Evolutionary conservation across 257 asterid species (phyloP).

Genomic region (Linaria vulgaris): DNA sequence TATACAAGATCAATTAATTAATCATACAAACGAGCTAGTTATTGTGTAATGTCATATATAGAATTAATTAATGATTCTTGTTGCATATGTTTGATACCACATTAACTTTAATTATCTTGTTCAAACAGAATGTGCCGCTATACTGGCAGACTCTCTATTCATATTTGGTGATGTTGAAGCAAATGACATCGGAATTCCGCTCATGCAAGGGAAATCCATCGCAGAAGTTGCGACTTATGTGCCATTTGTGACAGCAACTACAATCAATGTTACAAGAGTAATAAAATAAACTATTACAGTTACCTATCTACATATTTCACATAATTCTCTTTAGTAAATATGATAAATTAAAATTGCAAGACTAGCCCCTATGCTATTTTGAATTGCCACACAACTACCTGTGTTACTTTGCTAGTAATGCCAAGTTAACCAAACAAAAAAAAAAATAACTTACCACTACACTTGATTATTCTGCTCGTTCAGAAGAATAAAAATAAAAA

Average conservation of each 20-base stretch:
- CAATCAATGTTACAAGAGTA: slow-evolving; percentile 20
- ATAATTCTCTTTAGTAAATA: no score
- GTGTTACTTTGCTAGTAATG: no score
- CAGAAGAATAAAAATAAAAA: no score
- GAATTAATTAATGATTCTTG: no score
- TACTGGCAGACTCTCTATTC: slow-evolving; percentile 19
- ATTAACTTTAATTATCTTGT: not conserved
- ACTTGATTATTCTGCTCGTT: no score
- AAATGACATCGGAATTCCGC: slow-evolving; percentile 19
- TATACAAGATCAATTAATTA: not conserved
- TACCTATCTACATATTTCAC: no score
- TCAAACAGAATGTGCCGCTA: not conserved
- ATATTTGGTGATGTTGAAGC: slow-evolving; percentile 31
- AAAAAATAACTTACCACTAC: no score
- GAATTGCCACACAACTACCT: no score
- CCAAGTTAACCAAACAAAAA: no score
- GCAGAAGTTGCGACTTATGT: slow-evolving; percentile 18
- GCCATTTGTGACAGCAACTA: slow-evolving; percentile 17
- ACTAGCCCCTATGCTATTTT: no score
- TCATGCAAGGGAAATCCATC: slow-evolving; percentile 15
- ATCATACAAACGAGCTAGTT: not conserved
- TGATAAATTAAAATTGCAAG: no score
- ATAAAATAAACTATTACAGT: not conserved
- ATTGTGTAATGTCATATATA: not conserved
- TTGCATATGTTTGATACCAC: no score